Evolutionary conservation across 495 filamentous ascomycete genomes (phyloP), one percentile per base, ranked within the genome.

Genomic region (Clavariopsis aquatica): DNA sequence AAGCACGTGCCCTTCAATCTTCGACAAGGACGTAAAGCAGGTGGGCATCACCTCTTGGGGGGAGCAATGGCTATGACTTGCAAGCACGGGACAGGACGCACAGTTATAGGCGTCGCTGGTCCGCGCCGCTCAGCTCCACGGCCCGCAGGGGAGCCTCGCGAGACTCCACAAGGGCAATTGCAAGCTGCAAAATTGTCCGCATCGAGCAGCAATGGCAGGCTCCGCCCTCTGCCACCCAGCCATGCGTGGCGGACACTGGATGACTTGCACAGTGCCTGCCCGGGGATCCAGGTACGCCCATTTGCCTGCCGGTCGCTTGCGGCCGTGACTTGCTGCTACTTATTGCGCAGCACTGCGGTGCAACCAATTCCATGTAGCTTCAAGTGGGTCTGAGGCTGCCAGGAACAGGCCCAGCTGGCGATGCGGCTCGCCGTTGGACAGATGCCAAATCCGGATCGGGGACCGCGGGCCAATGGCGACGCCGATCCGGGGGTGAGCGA

Each of bases 391-490:
- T 38, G 36, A 22, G 17, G 20, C 31, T 46, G 43, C 47, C 6
- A 49, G 57, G 28, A 27, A 31, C 26, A 19, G 27, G 41, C 27
- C 5, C 6, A 23, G 24, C 4, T 49, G 47, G 23, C 26, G 46
- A 60, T 60, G 57, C 57, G 43, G 43, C 41, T 29, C 43, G 43
- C 46, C 57, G 57, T 60, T 60, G 57, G 57, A 49, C 57, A 60
- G 57, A 9, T 60, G 9, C 43, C 19, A 49, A 15, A 26, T 31
- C 24, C 36, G n/a, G 55, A 47, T 47, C 19, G 36, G 55, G 36
- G 19, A 22, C 20, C 1, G 43, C 46, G 46, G 24, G 29, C 57
- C 57, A 49, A 60, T 60, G 8, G 57, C 45, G 10, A 22, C 15
- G 29, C 57, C 15, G 22, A 52, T 29, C 22, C 57, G 17, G 57